These are phyloP conservation scores for Tulasnella sp. DNA, from an alignment of 768 basidiomycete species.

Conservation along the genomic window DNA sequence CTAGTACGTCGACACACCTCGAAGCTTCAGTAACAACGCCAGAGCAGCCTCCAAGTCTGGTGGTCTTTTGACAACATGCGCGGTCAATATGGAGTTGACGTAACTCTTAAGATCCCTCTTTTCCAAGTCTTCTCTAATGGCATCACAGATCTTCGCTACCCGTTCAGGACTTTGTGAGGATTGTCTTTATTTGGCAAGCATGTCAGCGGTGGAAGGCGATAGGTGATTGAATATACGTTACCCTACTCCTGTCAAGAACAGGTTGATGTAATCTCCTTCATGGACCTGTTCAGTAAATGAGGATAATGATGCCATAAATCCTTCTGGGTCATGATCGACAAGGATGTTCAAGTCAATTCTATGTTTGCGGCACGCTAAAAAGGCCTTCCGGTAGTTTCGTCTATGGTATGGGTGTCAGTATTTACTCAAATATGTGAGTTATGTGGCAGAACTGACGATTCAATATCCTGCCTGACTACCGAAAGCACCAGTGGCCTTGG, in stretches of 20 bases:
- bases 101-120: conserved; percentile 59
- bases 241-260: conserved; percentile 82
- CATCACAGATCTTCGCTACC: conserved; percentile 62
- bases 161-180: conserved; percentile 44
- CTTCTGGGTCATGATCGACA: conserved; percentile 62
- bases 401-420: conserved; percentile 30
- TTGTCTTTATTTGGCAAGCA: conserved; percentile 33
- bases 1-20: conserved; percentile 38
- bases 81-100: conserved; percentile 82
- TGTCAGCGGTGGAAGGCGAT: not conserved
- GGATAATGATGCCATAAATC: conserved; percentile 49
- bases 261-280: conserved; percentile 83
- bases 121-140: conserved; percentile 60
- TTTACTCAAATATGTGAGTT: not conserved
- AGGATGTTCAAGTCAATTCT: conserved; percentile 81
- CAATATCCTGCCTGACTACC: conserved; percentile 63
- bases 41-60: conserved; percentile 84
- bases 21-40: conserved; percentile 54
- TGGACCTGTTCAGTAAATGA: conserved; percentile 72
- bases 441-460: conserved; percentile 38
- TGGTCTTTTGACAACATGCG: conserved; percentile 83
- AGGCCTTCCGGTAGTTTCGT: conserved; percentile 70
- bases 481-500: conserved; percentile 84
- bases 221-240: conserved; percentile 25
- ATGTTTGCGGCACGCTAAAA: conserved; percentile 83